Evolutionary conservation across 192 early-diverging fungal species (phyloP), one percentile per base, ranked within the genome.

Genomic region (Backusella tarrabulga): DNA sequence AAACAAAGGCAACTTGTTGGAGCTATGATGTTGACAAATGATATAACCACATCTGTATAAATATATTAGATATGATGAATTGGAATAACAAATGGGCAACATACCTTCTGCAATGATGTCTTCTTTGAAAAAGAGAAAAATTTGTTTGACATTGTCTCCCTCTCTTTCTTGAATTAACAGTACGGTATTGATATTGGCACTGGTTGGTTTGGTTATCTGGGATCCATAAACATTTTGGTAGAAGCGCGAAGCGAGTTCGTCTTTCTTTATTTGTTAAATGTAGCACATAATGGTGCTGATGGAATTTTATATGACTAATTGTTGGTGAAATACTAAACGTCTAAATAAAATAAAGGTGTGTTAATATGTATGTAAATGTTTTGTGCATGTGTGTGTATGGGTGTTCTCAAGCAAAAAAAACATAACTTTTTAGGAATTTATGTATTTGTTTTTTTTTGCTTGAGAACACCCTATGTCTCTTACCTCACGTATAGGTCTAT

Each of bases 91-190:
- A 34, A 35, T 68, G 4, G 2, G 17, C 34, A 35, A 68, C 66
- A 66, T 80, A 71, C 79, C 74, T 80, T 71, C 81, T 68, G 34
- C 81, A 82, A 50, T 82, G 81, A 78, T 82, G 81, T 40, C 60
- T 74, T 50, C 81, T 50, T 32, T 76, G 77, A 34, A 78, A 78
- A 21, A 76, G 76, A 17, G 73, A 38, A 40, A 82, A 82, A 38
- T 69, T 17, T 17, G 76, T 72, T n/a, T 46, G 44, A 40, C 80
- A 81, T 36, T 32, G 79, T 36, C 23, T 32, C 2, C 40, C 26
- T 9, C 46, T 26, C 9, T 68, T 52, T 17, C 29, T 68, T n/a
- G 63, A 42, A 12, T 63, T 63, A 23, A 63, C 23, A 12, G 56
- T 63, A 12, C 56, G 56, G 11, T 63, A 63, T 67, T 69, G 42